Evolutionary conservation across 805 yeast genomes (phyloP).

Genomic region (Kodamaea kaohsiungensis): DNA sequence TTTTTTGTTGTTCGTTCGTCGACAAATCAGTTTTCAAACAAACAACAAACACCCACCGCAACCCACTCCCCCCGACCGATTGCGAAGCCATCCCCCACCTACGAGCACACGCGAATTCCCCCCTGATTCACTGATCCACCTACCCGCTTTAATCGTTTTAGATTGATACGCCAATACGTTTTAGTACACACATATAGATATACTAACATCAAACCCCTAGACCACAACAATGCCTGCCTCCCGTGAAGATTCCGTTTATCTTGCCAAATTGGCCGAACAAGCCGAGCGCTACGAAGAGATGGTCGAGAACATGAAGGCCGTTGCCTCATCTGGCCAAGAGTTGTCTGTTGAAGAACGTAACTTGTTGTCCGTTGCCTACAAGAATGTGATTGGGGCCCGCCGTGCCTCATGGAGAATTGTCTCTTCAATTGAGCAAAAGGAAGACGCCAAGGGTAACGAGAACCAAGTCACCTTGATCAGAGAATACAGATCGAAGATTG

Average conservation of each 20-base stretch:
- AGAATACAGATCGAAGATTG: slow-evolving; percentile 93
- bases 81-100: no score
- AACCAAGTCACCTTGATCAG: slow-evolving; percentile 86
- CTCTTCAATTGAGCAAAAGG: slow-evolving; percentile 96
- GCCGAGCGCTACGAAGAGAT: slow-evolving; percentile 99
- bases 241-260: slow-evolving; percentile 97
- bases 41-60: slow-evolving; percentile 9
- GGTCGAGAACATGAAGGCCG: slow-evolving; percentile 98
- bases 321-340: slow-evolving; percentile 94
- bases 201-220: slow-evolving; percentile 8
- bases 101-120: no score
- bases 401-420: slow-evolving; percentile 99
- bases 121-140: not conserved
- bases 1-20: slow-evolving; percentile 8
- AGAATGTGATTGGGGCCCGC: slow-evolving; percentile 98
- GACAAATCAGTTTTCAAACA: slow-evolving; percentile 10
- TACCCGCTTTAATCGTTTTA: not conserved
- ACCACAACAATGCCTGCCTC: slow-evolving; percentile 61
- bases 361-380: slow-evolving; percentile 94
- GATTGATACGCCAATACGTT: not conserved
- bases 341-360: slow-evolving; percentile 97
- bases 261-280: slow-evolving; percentile 98
- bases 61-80: no score
- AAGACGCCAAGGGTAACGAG: slow-evolving; percentile 94
- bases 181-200: slow-evolving; percentile 1